Evolutionary conservation across 2,329 filamentous ascomycete species (phyloP).

Genomic region (Teratosphaeria viscida): DNA sequence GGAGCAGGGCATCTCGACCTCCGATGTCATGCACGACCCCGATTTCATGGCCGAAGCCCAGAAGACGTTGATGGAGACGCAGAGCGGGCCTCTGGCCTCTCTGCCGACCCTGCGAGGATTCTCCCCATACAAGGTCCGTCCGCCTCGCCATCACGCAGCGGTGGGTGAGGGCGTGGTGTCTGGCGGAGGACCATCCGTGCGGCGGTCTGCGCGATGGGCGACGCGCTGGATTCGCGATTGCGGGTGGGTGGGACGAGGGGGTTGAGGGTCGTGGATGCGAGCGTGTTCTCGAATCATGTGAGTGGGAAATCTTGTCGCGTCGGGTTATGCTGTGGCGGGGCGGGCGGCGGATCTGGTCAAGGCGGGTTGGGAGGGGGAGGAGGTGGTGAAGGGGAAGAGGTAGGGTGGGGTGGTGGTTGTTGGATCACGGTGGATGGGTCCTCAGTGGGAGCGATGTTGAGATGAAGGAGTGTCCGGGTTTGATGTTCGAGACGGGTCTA

Average conservation of each 20-base stretch:
- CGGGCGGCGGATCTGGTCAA: neutral
- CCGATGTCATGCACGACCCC: conserved; percentile 22
- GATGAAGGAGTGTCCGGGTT: no score
- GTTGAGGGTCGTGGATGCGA: neutral
- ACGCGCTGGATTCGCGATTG: neutral
- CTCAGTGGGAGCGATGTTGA: no score
- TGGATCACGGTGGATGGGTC: no score
- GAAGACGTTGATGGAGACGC: conserved; percentile 23
- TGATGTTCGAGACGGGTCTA: no score
- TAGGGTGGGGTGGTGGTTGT: neutral
- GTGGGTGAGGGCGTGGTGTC: neutral
- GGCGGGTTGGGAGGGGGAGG: neutral
- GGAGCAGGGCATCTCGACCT: conserved; percentile 17
- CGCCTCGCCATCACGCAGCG: conserved; percentile 1
- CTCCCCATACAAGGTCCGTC: conserved; percentile 23
- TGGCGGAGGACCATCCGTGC: neutral
- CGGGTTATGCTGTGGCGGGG: neutral
- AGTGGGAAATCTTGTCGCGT: neutral
- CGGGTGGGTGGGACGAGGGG: neutral
- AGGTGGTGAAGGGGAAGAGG: neutral
- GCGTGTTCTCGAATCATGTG: neutral
- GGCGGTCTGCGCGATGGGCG: neutral
- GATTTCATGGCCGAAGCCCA: conserved; percentile 23
- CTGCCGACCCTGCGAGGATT: conserved; percentile 28
- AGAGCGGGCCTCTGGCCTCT: conserved; percentile 22